Conservation (phyloP, 192 early-diverging fungal genomes). For the Jimgerdemannia lactiflua region DNA sequence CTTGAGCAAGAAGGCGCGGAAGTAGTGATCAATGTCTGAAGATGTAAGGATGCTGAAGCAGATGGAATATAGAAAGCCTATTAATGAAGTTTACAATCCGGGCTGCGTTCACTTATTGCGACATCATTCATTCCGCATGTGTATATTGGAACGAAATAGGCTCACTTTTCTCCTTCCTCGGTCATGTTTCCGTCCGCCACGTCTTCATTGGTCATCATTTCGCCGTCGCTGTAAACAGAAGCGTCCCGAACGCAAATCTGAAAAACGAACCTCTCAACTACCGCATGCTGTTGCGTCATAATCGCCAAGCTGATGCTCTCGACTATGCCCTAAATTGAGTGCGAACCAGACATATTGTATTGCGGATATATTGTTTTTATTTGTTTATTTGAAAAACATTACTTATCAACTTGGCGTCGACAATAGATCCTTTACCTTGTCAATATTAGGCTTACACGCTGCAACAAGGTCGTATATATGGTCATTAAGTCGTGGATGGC, state of each 20-base stretch:
- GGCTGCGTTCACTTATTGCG: neutral
- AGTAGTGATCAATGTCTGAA: constrained; percentile 5
- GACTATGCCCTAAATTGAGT: neutral
- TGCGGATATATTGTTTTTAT: neutral
- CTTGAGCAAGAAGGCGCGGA: constrained; percentile 10
- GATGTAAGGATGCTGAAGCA: neutral
- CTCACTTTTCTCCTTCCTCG: neutral
- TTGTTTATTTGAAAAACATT: neutral
- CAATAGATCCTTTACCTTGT: constrained; percentile 24
- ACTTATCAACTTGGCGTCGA: neutral
- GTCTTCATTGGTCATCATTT: neutral
- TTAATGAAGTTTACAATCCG: neutral
- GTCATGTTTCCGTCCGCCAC: neutral
- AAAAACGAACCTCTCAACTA: constrained; percentile 17
- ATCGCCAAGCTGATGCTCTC: constrained; percentile 1
- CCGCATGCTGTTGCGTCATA: neutral
- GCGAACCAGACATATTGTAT: neutral
- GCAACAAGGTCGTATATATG: constrained; percentile 40
- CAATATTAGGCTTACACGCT: constrained; percentile 34
- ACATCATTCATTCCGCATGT: neutral
- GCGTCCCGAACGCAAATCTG: neutral
- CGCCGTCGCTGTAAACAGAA: neutral
- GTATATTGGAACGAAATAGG: neutral
- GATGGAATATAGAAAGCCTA: neutral
- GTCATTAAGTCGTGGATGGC: constrained; percentile 46